Conservation (phyloP, 2,329 filamentous ascomycete genomes). For the Colletotrichum gigasporum region DNA sequence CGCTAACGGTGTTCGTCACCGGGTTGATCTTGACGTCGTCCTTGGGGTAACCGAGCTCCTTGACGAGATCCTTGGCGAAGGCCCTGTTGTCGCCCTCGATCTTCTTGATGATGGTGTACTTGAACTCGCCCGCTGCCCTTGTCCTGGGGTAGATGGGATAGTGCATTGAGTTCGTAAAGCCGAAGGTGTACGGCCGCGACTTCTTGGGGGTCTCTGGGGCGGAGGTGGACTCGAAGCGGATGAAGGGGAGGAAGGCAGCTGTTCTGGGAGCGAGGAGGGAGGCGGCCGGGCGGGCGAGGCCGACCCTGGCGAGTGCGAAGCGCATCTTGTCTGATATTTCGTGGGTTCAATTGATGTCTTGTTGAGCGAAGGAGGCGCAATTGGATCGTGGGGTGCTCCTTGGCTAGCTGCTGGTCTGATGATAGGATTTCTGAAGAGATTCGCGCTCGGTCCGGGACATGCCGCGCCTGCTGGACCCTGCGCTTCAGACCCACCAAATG, state of each 20-base stretch:
- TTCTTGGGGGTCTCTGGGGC: slow-evolving; percentile 44
- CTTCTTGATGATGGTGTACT: slow-evolving; percentile 80
- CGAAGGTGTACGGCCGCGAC: slow-evolving; percentile 73
- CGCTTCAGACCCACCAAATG: neutral
- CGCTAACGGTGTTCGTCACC: slow-evolving; percentile 76
- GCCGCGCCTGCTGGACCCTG: neutral
- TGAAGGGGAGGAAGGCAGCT: slow-evolving; percentile 6
- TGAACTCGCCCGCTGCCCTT: slow-evolving; percentile 80
- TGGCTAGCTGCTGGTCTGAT: neutral
- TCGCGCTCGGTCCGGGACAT: slow-evolving; percentile 32
- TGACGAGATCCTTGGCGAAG: slow-evolving; percentile 71
- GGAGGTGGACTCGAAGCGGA: slow-evolving; percentile 29
- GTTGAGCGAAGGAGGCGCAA: neutral
- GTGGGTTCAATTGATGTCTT: neutral
- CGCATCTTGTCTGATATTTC: neutral
- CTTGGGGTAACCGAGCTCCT: slow-evolving; percentile 64
- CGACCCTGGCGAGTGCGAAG: neutral
- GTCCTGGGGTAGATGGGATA: slow-evolving; percentile 79
- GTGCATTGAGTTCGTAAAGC: slow-evolving; percentile 74
- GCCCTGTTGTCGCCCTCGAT: slow-evolving; percentile 76
- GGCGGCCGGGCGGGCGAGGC: neutral
- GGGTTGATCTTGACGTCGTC: slow-evolving; percentile 64
- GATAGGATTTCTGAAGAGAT: slow-evolving; percentile 29
- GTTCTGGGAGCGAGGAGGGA: slow-evolving; percentile 4
- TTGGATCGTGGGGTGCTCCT: neutral